Percentiles rank a stretch among this genome's conserved stretches.
phyloP scores from a whole-genome alignment of 2,329 filamentous ascomycete genomes.

The Beauveria pseudobassiana region DNA sequence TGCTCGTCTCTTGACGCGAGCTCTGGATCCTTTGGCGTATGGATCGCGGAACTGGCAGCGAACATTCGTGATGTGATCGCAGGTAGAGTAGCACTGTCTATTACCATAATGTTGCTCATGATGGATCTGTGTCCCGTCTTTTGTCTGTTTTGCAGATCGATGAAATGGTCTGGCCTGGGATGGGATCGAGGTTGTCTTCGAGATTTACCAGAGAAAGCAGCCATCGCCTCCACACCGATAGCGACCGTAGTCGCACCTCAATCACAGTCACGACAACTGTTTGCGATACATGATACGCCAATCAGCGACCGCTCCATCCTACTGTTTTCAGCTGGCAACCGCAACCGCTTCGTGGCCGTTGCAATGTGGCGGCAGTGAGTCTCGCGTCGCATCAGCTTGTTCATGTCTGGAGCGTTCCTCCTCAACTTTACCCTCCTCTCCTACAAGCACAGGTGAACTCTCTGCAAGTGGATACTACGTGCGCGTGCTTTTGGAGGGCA shows the following conservation, averaged over 20 bases:
- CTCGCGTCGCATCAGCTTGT: conserved; percentile 21
- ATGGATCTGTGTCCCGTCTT: conserved; percentile 62
- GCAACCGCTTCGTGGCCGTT: conserved; percentile 16
- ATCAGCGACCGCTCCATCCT: conserved; percentile 16
- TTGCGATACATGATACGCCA: conserved; percentile 22
- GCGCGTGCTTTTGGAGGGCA: conserved; percentile 62
- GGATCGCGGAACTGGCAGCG: conserved; percentile 61
- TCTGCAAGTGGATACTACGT: conserved; percentile 43
- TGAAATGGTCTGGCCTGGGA: conserved; percentile 76
- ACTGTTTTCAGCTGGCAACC: conserved; percentile 19
- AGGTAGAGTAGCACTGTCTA: conserved; percentile 41
- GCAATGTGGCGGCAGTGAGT: conserved; percentile 19
- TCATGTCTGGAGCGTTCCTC: conserved; percentile 19
- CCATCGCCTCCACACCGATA: conserved; percentile 12
- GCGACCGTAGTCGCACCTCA: conserved; percentile 14
- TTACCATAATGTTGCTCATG: conserved; percentile 73
- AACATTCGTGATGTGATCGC: conserved; percentile 51
- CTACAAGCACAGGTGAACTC: conserved; percentile 40
- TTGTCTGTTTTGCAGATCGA: conserved; percentile 66
- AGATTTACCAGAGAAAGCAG: conserved; percentile 49
- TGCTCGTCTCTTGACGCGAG: conserved; percentile 54
- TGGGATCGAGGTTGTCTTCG: conserved; percentile 74
- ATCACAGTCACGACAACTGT: conserved; percentile 25
- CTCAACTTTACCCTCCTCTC: conserved; percentile 27
- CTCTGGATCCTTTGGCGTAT: conserved; percentile 59